Conservation (phyloP, 1,139 yeast genomes). For the Komagataea norvegica region DNA sequence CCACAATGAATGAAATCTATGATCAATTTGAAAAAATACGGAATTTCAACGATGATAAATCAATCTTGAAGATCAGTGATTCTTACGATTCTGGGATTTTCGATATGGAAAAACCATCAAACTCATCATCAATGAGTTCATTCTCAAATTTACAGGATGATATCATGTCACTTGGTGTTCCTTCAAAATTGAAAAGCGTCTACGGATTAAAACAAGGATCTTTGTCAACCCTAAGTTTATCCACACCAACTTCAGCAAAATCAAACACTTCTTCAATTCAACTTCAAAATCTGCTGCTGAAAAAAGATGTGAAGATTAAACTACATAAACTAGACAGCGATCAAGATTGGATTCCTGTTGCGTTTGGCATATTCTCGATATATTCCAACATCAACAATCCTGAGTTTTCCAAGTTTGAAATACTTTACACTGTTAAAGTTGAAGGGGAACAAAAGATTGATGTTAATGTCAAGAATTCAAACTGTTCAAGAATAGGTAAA, state of each 20-base stretch:
- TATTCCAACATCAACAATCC: constrained; percentile 21
- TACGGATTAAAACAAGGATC: constrained; percentile 3
- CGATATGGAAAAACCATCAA: constrained; percentile 6
- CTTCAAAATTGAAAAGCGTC: neutral
- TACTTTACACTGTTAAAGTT: constrained; percentile 6
- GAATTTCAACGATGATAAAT: constrained; percentile 1
- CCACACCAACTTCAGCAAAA: constrained; percentile 5
- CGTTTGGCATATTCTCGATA: constrained; percentile 22
- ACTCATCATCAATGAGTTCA: constrained; percentile 11
- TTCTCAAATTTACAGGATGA: constrained; percentile 6
- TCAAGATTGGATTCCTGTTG: constrained; percentile 26
- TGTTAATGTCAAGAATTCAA: constrained; percentile 16
- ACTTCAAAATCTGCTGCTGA: constrained; percentile 19
- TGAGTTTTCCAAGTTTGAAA: constrained; percentile 19
- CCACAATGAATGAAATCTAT: constrained; percentile 10
- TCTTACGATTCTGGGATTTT: constrained; percentile 9
- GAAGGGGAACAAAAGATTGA: constrained; percentile 7
- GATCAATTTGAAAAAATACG: constrained; percentile 14
- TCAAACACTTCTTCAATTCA: constrained; percentile 4
- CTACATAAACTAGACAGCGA: constrained; percentile 23
- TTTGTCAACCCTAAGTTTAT: constrained; percentile 7
- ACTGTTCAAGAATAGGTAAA: constrained; percentile 23
- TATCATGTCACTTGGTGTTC: constrained; percentile 3
- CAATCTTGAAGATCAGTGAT: constrained; percentile 6
- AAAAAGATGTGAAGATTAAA: constrained; percentile 20